Percentiles rank a stretch among this genome's conserved stretches.
Evolutionary conservation across 2,329 filamentous ascomycete genomes (phyloP).

Genomic region (Claviceps quebecensis): DNA sequence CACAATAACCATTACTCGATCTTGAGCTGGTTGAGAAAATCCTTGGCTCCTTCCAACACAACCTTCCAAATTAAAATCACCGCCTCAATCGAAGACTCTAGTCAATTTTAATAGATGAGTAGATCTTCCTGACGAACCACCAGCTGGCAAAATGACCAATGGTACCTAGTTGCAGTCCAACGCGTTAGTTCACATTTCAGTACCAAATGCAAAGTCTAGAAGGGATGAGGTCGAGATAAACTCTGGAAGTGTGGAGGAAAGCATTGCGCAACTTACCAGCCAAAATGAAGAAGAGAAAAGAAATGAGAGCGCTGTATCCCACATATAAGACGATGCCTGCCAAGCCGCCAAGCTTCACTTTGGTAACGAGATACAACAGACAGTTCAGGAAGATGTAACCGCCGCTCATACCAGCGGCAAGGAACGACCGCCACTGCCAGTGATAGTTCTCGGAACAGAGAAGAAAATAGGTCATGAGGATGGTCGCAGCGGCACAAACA

Average conservation of each 20-base stretch:
- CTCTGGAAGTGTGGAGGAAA: constrained; percentile 8
- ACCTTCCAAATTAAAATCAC: neutral
- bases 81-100: constrained; percentile 24
- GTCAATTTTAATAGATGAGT: constrained; percentile 96
- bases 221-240: too few relatives aligned
- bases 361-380: constrained; percentile 78
- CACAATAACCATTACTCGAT: constrained; percentile 4
- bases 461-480: constrained; percentile 91
- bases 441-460: constrained; percentile 95
- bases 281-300: constrained; percentile 82
- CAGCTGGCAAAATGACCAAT: constrained; percentile 95
- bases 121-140: constrained; percentile 88
- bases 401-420: constrained; percentile 79
- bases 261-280: constrained; percentile 51
- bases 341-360: constrained; percentile 70
- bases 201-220: constrained; percentile 53
- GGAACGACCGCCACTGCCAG: constrained; percentile 96
- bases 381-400: constrained; percentile 87
- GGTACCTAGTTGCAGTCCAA: constrained; percentile 44
- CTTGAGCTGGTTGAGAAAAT: neutral
- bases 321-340: constrained; percentile 84
- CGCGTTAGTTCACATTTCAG: constrained; percentile 20
- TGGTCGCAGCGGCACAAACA: constrained; percentile 81
- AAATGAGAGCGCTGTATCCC: constrained; percentile 81
- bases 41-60: neutral